Base-by-base conservation (phyloP, 2,329 filamentous ascomycete genomes). In the Xylaria sp. region DNA sequence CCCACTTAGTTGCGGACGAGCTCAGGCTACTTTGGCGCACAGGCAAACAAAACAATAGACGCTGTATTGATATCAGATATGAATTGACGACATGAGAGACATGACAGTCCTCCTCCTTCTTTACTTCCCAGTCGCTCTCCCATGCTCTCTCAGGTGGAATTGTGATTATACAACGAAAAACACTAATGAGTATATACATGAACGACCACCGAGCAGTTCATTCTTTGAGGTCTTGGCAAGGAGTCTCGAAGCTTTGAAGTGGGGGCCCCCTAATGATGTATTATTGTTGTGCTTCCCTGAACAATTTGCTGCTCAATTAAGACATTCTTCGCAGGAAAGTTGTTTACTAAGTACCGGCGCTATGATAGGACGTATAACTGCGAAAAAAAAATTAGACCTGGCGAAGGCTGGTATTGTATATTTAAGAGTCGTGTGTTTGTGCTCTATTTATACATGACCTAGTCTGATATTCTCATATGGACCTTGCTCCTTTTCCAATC, bases 11-110 rank as follows among this genome's bases (percentile, higher is more conserved):
- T 63, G 44, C 32, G 48, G 60, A 3, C 40, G 60, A 51, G 65
- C 54, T 48, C 69, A 62, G 65, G 57, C 55, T 70, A 57, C 47
- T 70, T 68, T 61, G 67, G 65, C 68, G 63, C 53, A 64, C 29
- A 48, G 62, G 44, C 27, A 42, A 54, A 37, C 53, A 25, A 61
- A 60, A 59, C 12, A 53, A 65, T 64, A n/a, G 50, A 68, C 35
- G 51, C n/a, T 63, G 42, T 57, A 64, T 44, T 63, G 57, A 63
- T 54, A 57, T 51, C 32, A 47, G 21, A 21, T 35, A 69, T 55
- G 53, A 69, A 67, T 63, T 65, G 60, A 69, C 32, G 47, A 58
- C n/a, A 40, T 58, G 48, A 44, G 29, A 65, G 47, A 66, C 44
- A 29, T 57, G 18, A 42, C 12, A 51, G 21, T 29, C 44, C 25